Evolutionary conservation across 1,139 yeast genomes (phyloP).

Genomic region (Pichia sp.): DNA sequence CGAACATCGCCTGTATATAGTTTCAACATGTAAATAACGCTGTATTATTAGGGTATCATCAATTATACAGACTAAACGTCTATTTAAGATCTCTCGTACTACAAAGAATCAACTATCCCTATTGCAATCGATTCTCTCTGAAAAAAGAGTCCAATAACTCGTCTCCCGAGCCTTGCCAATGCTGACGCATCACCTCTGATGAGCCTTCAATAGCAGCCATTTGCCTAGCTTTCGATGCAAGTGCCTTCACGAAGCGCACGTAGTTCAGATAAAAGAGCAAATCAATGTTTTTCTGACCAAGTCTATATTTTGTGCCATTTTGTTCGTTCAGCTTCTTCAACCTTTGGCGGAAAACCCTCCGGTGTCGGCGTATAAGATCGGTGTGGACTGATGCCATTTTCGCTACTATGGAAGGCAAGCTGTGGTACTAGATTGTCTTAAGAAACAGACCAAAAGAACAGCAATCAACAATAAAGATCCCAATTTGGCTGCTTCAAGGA

Average conservation of each 20-base stretch:
- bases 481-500: not conserved
- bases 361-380: constrained; percentile 17
- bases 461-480: not conserved
- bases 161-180: constrained; percentile 33
- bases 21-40: not conserved
- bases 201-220: constrained; percentile 35
- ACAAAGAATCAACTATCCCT: not conserved
- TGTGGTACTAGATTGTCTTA: not conserved
- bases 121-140: constrained; percentile 21
- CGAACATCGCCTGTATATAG: constrained; percentile 10
- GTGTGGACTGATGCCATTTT: constrained; percentile 19
- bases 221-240: constrained; percentile 36
- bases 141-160: constrained; percentile 28
- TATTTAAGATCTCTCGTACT: too few relatives aligned
- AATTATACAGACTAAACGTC: not conserved
- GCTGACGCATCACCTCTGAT: constrained; percentile 36
- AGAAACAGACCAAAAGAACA: not conserved
- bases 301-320: not conserved
- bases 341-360: constrained; percentile 14
- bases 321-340: constrained; percentile 12
- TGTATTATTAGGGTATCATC: not conserved
- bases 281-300: constrained; percentile 27
- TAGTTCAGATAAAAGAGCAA: constrained; percentile 47
- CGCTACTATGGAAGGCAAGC: not conserved
- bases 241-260: constrained; percentile 41